phyloP scores from a whole-genome alignment of 1,139 yeast species.

The Candida neerlandica region DNA sequence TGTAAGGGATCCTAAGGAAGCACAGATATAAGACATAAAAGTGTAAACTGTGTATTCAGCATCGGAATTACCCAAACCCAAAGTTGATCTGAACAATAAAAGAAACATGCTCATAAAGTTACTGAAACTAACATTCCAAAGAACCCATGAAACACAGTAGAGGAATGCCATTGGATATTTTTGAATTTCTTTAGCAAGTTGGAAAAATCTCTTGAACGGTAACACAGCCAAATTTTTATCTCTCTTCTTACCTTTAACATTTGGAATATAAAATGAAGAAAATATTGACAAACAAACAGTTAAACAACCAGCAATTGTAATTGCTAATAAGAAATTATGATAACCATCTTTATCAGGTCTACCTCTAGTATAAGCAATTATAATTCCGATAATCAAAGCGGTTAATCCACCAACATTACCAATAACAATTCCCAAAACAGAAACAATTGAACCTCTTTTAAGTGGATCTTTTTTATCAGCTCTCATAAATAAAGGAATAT shows the following conservation, averaged over 20 bases:
- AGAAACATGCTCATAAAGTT: conserved; percentile 42
- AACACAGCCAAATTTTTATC: conserved; percentile 25
- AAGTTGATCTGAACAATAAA: conserved; percentile 42
- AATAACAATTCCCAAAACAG: conserved; percentile 41
- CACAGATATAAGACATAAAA: conserved; percentile 39
- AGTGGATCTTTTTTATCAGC: conserved; percentile 28
- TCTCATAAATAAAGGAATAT: conserved; percentile 47
- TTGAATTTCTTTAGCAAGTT: conserved; percentile 28
- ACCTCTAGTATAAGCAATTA: conserved; percentile 36
- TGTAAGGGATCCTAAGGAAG: conserved; percentile 36
- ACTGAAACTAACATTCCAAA: conserved; percentile 44
- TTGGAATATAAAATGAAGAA: conserved; percentile 35
- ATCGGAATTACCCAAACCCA: conserved; percentile 44
- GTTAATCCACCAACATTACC: conserved; percentile 46
- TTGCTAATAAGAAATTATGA: conserved; percentile 40
- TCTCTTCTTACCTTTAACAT: conserved; percentile 33
- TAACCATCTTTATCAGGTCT: conserved; percentile 33
- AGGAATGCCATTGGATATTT: conserved; percentile 41
- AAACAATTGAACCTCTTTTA: conserved; percentile 38
- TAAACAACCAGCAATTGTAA: conserved; percentile 43
- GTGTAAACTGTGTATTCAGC: conserved; percentile 45
- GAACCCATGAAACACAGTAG: conserved; percentile 45
- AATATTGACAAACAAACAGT: conserved; percentile 32
- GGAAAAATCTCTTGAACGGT: conserved; percentile 29
- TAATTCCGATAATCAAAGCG: conserved; percentile 42